Percentiles rank a stretch among this genome's conserved stretches.
Evolutionary conservation across 2,329 filamentous ascomycete genomes (phyloP).

Genomic region (Fusarium protoensiforme): DNA sequence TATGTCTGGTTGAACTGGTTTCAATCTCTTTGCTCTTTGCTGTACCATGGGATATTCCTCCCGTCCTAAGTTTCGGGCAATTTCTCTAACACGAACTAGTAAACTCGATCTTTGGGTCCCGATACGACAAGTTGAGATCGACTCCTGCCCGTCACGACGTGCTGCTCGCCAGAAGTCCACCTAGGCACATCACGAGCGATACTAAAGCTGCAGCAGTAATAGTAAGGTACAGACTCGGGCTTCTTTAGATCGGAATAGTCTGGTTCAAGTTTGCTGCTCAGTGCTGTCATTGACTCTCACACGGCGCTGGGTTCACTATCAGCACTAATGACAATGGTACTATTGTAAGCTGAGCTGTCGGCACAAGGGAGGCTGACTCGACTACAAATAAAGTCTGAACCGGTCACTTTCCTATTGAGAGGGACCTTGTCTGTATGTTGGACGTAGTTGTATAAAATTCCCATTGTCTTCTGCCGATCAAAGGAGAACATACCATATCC

Average conservation of each 20-base stretch:
- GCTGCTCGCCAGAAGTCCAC: neutral
- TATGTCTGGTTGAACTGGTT: neutral
- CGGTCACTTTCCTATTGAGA: conserved; percentile 22
- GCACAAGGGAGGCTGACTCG: conserved; percentile 44
- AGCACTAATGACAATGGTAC: conserved; percentile 50
- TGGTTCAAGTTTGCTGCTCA: neutral
- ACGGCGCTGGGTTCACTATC: conserved; percentile 52
- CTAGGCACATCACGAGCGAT: neutral
- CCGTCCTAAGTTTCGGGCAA: neutral
- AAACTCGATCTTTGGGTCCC: neutral
- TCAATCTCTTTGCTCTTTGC: too few species aligned
- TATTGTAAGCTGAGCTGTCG: conserved; percentile 45
- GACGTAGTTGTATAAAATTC: conserved; percentile 48
- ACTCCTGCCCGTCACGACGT: neutral
- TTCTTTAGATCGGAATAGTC: neutral
- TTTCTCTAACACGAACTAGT: neutral
- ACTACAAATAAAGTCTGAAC: conserved; percentile 8
- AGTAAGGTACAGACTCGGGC: neutral
- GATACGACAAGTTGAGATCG: neutral
- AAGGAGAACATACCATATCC: conserved; percentile 49
- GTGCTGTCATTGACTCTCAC: neutral
- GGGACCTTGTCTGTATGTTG: conserved; percentile 42
- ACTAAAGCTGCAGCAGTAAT: neutral
- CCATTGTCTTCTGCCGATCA: conserved; percentile 48
- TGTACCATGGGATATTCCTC: neutral